Conservation (phyloP, 345 rosid genomes). For the Boechera stricta region DNA sequence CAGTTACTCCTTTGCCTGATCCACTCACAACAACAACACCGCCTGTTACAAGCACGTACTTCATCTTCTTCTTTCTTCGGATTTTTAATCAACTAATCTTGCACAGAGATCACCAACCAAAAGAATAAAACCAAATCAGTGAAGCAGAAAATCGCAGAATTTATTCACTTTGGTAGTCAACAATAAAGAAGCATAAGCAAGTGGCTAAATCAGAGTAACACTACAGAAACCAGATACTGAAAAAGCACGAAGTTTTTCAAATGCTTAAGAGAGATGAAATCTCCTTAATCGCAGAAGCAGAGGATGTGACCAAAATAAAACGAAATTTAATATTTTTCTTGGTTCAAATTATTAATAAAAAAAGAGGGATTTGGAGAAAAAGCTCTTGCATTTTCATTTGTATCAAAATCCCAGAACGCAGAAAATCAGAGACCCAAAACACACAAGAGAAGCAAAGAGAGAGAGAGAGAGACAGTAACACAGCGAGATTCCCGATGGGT, state of each 20-base stretch:
- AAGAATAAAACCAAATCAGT: not conserved
- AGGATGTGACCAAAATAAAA: not conserved
- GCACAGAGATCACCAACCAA: slow-evolving; percentile 5
- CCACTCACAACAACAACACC: slow-evolving; percentile 80
- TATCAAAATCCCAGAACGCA: slow-evolving; percentile 4
- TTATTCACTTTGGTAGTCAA: not conserved
- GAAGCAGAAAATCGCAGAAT: not conserved
- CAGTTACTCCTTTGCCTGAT: slow-evolving; percentile 73
- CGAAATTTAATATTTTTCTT: too few relatives aligned
- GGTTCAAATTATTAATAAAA: too few relatives aligned
- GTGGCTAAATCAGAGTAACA: too few relatives aligned
- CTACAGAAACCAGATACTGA: too few relatives aligned
- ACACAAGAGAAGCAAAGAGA: not conserved
- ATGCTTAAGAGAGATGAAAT: slow-evolving; percentile 19
- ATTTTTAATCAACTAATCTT: slow-evolving; percentile 27
- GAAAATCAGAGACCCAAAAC: slow-evolving; percentile 18
- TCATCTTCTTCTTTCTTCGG: slow-evolving; percentile 48
- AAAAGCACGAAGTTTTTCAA: slow-evolving; percentile 19
- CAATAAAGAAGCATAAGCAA: too few relatives aligned
- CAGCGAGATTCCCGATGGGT: too few relatives aligned
- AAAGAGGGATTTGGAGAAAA: not conserved
- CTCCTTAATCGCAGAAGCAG: not conserved
- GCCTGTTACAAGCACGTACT: slow-evolving; percentile 68
- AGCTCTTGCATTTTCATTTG: slow-evolving; percentile 30
- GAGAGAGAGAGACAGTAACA: slow-evolving; percentile 5